phyloP scores from a whole-genome alignment of 176 grass and related monocot genomes.

The Hordeum marinum region DNA sequence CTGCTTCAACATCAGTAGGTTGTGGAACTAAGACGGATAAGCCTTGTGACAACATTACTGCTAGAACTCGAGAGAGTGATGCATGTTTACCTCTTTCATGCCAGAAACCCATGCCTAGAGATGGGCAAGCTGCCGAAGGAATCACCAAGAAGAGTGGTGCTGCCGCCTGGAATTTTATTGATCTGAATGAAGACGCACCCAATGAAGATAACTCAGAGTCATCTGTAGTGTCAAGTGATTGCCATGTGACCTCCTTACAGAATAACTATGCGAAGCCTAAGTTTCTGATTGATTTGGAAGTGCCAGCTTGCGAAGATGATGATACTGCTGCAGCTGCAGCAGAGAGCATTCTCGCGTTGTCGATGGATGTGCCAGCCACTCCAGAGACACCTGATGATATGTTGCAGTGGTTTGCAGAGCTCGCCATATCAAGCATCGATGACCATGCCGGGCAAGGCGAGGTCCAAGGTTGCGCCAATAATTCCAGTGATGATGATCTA shows the following conservation, averaged over 20 bases:
- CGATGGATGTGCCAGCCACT: neutral
- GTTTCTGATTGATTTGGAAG: constrained; percentile 16
- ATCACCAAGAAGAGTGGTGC: neutral
- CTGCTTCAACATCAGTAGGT: neutral
- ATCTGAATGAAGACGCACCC: constrained; percentile 14
- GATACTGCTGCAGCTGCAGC: constrained; percentile 6
- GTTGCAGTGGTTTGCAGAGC: constrained; percentile 21
- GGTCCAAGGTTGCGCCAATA: neutral
- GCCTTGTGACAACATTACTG: neutral
- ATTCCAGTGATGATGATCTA: neutral
- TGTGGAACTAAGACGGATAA: neutral
- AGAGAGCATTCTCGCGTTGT: constrained; percentile 10
- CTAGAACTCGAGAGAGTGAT: neutral
- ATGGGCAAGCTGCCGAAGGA: neutral
- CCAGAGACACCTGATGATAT: neutral
- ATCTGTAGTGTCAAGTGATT: constrained; percentile 16
- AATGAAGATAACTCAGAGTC: constrained; percentile 15
- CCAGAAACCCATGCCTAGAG: neutral
- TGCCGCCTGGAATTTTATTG: neutral
- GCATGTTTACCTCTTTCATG: neutral
- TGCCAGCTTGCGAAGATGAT: constrained; percentile 10
- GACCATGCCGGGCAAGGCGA: neutral
- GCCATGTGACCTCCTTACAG: neutral
- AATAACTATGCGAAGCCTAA: neutral
- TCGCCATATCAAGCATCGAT: neutral